Conservation (phyloP, 148 eudicot genomes). For the Beta vulgaris region DNA sequence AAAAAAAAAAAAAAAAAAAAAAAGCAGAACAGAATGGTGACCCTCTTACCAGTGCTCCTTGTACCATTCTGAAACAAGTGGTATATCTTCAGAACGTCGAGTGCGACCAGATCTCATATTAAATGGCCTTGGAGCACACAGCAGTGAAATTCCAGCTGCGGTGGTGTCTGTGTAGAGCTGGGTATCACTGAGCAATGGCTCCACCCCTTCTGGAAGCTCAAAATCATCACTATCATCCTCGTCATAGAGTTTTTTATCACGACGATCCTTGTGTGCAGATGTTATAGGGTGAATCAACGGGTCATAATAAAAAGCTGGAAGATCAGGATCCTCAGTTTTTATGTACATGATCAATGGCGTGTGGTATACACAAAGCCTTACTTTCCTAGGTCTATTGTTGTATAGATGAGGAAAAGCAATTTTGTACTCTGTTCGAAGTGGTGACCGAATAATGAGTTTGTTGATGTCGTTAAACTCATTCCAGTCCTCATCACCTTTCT, state of each 20-base stretch:
- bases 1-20: neutral
- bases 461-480: conserved; percentile 98
- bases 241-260: conserved; percentile 58
- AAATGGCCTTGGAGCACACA: conserved; percentile 96
- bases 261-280: conserved; percentile 56
- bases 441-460: conserved; percentile 94
- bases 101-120: conserved; percentile 98
- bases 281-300: conserved; percentile 95
- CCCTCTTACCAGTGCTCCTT: conserved; percentile 90
- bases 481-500: conserved; percentile 99
- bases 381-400: conserved; percentile 97
- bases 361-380: conserved; percentile 84
- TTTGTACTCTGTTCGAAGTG: conserved; percentile 92
- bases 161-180: conserved; percentile 93
- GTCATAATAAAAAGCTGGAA: conserved; percentile 97
- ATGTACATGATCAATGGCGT: conserved; percentile 98
- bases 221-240: conserved; percentile 94
- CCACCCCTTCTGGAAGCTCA: conserved; percentile 83
- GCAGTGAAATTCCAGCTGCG: conserved; percentile 88
- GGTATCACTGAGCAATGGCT: conserved; percentile 68
- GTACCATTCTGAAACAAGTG: conserved; percentile 97
- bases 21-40: neutral
- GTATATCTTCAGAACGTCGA: conserved; percentile 96
- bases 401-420: conserved; percentile 98
- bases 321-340: conserved; percentile 97